Base-by-base conservation (phyloP, 2,329 filamentous ascomycete species). In the Diplodia sapinea region DNA sequence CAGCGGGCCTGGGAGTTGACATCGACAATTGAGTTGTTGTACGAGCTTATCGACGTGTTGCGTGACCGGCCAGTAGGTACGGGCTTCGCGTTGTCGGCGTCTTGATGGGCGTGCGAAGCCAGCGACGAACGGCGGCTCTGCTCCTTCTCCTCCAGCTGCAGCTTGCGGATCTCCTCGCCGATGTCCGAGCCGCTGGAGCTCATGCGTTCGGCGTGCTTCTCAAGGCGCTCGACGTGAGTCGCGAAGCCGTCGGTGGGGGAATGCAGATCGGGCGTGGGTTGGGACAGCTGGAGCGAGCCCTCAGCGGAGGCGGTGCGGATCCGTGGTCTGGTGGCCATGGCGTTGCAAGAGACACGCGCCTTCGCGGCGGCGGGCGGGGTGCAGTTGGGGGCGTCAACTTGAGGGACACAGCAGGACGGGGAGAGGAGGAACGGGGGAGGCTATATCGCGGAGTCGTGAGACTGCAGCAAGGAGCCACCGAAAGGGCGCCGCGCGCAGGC, bases 141-240 rank as follows among this genome's bases (percentile, higher is more conserved):
- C 74, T 83, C 87, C 71, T 91, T 92, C 74, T 91, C 82, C 78
- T 91, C 88, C 69, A 87, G 83, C 78, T 92, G 88, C 71, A 92
- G 83, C 74, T 90, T 87, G 68, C 90, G 86, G 73, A 93, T 94
- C 72, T 91, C 90, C 81, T 91, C 87, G 73, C 91, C 90, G 74
- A 93, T 91, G 70, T 91, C 92, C 70, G 89, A 91, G 56, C 84
- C 84, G 67, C 88, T 89, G 81, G 87, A 86, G 72, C 89, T 91
- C 77, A 94, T 83, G 71, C 88, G 86, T 78, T 93, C 91, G 59
- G 91, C 91, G 12, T 88, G 89, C 71, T 90, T 88, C 78, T 94
- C 91, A 70, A 94, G 86, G 61, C 89, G 87, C 71, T 89, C 88
- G 70, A 94, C 88, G 80, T 90, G 93, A 75, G 84, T 85, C 20